Conservation (phyloP, 1,284 basidiomycete genomes). For the Termitomyces sp. region DNA sequence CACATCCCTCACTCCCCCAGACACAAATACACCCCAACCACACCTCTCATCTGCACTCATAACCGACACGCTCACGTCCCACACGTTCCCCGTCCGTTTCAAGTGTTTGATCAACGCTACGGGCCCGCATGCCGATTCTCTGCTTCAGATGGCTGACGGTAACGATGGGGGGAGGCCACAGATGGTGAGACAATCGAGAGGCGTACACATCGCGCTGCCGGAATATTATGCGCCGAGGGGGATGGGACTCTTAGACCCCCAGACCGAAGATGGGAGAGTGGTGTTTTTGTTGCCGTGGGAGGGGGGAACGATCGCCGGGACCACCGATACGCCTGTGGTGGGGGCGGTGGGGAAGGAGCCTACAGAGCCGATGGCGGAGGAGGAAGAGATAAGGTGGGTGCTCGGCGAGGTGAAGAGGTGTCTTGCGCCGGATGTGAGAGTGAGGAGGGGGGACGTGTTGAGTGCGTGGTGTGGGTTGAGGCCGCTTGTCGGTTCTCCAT, state of each 20-base stretch:
- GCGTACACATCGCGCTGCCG: constrained; percentile 95
- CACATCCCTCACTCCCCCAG: constrained; percentile 67
- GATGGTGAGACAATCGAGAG: too few species aligned
- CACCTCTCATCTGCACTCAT: constrained; percentile 74
- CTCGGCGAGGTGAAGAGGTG: constrained; percentile 90
- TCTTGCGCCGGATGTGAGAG: constrained; percentile 88
- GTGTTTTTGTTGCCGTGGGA: constrained; percentile 99
- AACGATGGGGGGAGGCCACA: too few species aligned
- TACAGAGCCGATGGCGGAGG: constrained; percentile 50
- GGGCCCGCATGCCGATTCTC: constrained; percentile 87
- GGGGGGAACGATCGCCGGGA: constrained; percentile 95
- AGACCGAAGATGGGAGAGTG: constrained; percentile 94
- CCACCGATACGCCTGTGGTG: constrained; percentile 75
- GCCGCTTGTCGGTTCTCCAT: constrained; percentile 64
- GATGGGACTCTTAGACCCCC: constrained; percentile 95
- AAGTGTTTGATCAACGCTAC: constrained; percentile 96
- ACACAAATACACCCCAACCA: constrained; percentile 42
- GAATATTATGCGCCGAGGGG: constrained; percentile 95
- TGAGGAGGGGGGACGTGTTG: constrained; percentile 94
- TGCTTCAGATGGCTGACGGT: constrained; percentile 89
- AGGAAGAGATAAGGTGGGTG: constrained; percentile 97
- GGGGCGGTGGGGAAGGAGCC: constrained; percentile 72
- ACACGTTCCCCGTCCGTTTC: constrained; percentile 79
- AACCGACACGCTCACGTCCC: constrained; percentile 80
- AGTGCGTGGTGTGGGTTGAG: constrained; percentile 93